Conservation (phyloP, 306 rosid species). For the Inga oerstediana region DNA sequence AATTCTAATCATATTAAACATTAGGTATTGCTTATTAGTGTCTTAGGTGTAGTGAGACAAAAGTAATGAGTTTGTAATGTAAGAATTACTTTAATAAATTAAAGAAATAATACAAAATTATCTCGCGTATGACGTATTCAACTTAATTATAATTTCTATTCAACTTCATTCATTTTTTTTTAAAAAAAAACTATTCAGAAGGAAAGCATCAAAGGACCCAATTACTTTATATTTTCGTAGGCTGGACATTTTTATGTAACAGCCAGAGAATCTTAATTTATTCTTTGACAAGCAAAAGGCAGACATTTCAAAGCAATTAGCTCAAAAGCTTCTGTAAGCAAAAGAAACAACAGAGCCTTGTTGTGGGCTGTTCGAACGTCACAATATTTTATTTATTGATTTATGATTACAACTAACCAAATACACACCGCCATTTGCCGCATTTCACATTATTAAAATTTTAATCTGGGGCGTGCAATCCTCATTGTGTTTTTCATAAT, state of each 20-base stretch:
- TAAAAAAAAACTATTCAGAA: neutral
- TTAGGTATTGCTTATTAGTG: neutral
- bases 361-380: constrained; percentile 4
- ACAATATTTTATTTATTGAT: neutral
- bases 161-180: neutral
- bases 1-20: neutral
- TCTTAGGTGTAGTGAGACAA: neutral
- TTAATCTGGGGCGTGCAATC: constrained; percentile 3
- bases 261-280: neutral
- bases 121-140: neutral
- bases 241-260: neutral
- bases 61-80: neutral
- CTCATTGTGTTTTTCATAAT: constrained; percentile 17
- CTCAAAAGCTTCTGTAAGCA: constrained; percentile 11
- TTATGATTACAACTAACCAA: neutral
- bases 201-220: neutral
- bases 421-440: constrained; percentile 27
- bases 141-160: neutral
- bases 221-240: neutral
- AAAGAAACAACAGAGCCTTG: neutral
- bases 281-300: neutral
- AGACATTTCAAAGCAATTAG: neutral
- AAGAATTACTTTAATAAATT: neutral
- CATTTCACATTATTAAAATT: constrained; percentile 17
- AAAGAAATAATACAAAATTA: neutral